Base-by-base conservation (phyloP, 768 basidiomycete genomes). In the Mycena olivaceomarginata region DNA sequence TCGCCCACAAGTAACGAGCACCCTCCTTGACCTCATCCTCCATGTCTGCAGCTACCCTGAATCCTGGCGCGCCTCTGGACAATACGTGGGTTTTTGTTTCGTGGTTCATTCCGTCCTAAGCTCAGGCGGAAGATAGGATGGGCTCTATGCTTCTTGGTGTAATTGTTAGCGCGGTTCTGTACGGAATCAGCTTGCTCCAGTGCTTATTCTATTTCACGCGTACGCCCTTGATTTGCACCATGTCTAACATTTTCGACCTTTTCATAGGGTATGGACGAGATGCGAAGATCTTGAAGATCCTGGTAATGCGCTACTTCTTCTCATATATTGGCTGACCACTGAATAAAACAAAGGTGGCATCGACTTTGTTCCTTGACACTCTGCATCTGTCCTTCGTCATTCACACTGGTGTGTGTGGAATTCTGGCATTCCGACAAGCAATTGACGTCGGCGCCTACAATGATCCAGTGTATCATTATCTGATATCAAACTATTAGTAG, bases 321-420 rank as follows among this genome's bases (percentile, higher is more conserved):
- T 5, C 43, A n/a, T 68, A 20, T 80, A 39, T 56, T 37, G 31
- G 16, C 12, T 31, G 40, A 43, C 22, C 40, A 48, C 53, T 48
- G 43, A 71, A 59, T 39, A 45, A 20, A 11, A 9, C 37, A 20
- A 64, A 89, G 89, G 92, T 92, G 5, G 78, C 81, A 25, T 80
- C 82, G 10, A 87, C 87, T 2, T 79, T 90, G 31, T 0, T 86
- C 1, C 87, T 89, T 51, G 92, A 92, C 70, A 87, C 87, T 1
- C 80, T 86, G 2, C 91, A 92, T 79, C 86, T 91, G n/a, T 83
- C 80, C 1, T 77, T 92, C 37, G 88, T 93, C 25, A 84, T 88
- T 1, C 89, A 92, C 72, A 83, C 85, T 7, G 80, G 92, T 89
- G 0, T 64, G 48, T 22, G 72, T 53, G 15, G 12, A 10, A 16